Evolutionary conservation across 306 rosid species (phyloP), one percentile per base, ranked within the genome.

Genomic region (Castanea crenata): DNA sequence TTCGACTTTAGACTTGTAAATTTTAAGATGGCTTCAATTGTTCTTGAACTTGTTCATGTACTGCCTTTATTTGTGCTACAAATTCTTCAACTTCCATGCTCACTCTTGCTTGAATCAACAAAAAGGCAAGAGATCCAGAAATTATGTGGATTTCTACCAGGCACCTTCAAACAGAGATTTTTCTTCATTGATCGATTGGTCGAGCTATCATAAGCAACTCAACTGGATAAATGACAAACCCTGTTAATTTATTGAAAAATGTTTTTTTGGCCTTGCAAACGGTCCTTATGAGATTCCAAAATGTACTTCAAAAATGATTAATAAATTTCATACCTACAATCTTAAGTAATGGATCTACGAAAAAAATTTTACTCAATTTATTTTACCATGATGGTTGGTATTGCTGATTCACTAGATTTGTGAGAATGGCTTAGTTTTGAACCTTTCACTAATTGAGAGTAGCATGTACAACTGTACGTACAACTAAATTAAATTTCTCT

Each of bases 391-490:
- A 6, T 1, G 23, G 20, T 29, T 6, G 32, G 41, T 9, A 12
- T 18, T 25, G 2, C 23, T 27, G 31, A 49, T 75, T 29, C 34
- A 19, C 20, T 46, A 56, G n/a, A 15, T 68, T 35, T 35, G 27
- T 38, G 13, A 21, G 38, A 55, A 14, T 16, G 46, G 57, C 25
- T 49, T 59, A 49, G 27, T 32, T 21, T 82, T 13, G 25, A 72
- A 34, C 20, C 32, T 16, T 25, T 38, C 8, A 0, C 72, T 34
- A 68, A 32, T 74, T 18, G 21, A 10, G 9, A 57, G 63, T 71
- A 72, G 55, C 71, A 76, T 59, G 19, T 58, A 2, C 74, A 31
- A 64, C 76, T 75, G 27, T 81, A 35, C 67, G 5, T 77, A 20
- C 55, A 5, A 16, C 51, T 44, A 20, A 75, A 35, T 14, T 51